phyloP scores from a whole-genome alignment of 768 basidiomycete genomes.

The Boletellus emodensis region DNA sequence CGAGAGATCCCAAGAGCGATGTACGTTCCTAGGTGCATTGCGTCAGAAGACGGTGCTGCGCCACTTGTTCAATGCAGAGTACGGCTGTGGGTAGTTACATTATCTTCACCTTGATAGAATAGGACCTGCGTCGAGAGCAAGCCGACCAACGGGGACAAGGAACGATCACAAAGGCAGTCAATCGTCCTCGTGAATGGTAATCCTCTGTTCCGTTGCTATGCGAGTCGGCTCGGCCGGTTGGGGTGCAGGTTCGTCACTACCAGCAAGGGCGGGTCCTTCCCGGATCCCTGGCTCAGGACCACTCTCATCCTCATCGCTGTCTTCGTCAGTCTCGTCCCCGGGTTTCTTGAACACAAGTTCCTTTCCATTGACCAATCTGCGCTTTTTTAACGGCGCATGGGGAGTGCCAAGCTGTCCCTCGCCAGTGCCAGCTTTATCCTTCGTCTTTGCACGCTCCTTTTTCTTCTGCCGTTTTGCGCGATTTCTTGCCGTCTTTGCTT shows the following conservation, averaged over 20 bases:
- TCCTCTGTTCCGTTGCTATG: conserved; percentile 35
- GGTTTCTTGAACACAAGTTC: conserved; percentile 58
- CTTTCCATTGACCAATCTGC: conserved; percentile 74
- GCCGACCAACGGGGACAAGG: too few relatives aligned
- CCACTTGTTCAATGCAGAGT: neutral
- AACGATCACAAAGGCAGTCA: conserved; percentile 16
- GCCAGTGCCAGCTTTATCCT: conserved; percentile 28
- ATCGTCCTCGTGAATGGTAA: conserved; percentile 52
- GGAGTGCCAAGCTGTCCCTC: conserved; percentile 21
- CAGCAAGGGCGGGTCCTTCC: conserved; percentile 2
- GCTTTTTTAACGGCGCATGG: conserved; percentile 64
- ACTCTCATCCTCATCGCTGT: conserved; percentile 37
- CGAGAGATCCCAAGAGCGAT: too few relatives aligned
- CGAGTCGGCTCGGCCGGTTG: conserved; percentile 7
- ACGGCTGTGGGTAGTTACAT: neutral
- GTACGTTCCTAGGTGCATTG: too few relatives aligned
- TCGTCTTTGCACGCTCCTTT: conserved; percentile 66
- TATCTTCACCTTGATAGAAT: neutral
- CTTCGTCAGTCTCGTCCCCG: conserved; percentile 48
- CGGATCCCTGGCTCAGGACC: neutral
- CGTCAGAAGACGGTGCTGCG: too few relatives aligned
- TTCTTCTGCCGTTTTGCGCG: conserved; percentile 91
- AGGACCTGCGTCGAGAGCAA: neutral
- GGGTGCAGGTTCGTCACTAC: conserved; percentile 1
- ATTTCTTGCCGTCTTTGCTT: conserved; percentile 94